A percentile compares a stretch with the other conserved stretches of the same genome.
phyloP scores from a whole-genome alignment of 225 moss, liverwort and hornwort genomes.

The Physcomitrium patens region DNA sequence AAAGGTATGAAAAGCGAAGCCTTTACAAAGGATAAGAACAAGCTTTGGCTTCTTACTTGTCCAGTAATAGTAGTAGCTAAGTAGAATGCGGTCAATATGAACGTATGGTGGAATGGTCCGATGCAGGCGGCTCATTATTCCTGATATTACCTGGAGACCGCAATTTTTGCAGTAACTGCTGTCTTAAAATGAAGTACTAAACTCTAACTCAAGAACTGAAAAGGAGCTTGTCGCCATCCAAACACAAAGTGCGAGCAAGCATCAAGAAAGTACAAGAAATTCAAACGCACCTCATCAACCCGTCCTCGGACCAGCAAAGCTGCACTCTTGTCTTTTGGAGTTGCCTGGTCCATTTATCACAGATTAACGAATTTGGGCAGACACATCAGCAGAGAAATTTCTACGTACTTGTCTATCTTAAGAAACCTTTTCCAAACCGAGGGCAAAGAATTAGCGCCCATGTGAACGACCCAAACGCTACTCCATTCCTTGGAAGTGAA shows the following conservation, averaged over 20 bases:
- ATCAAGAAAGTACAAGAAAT: slow-evolving; percentile 13
- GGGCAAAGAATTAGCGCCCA: not conserved
- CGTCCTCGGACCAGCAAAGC: slow-evolving; percentile 74
- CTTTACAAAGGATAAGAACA: slow-evolving; percentile 1
- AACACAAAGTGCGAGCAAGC: slow-evolving; percentile 10
- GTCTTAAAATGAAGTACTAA: not conserved
- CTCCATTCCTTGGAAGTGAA: slow-evolving; percentile 8
- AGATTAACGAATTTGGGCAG: slow-evolving; percentile 16
- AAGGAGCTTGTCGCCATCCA: slow-evolving; percentile 1
- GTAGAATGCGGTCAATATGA: slow-evolving; percentile 66
- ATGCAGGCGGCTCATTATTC: slow-evolving; percentile 71
- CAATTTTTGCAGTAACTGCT: slow-evolving; percentile 16
- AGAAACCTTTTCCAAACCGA: slow-evolving; percentile 10
- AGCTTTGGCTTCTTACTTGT: slow-evolving; percentile 58
- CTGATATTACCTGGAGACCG: slow-evolving; percentile 67
- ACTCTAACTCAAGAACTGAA: slow-evolving; percentile 8
- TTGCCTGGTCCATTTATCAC: slow-evolving; percentile 50
- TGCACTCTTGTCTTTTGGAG: slow-evolving; percentile 86
- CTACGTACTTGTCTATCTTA: not conserved
- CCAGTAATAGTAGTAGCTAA: slow-evolving; percentile 81
- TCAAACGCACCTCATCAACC: slow-evolving; percentile 73
- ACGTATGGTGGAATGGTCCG: slow-evolving; percentile 79
- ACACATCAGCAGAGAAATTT: slow-evolving; percentile 18
- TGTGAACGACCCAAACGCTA: not conserved
- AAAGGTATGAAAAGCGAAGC: slow-evolving; percentile 14